Evolutionary conservation across 768 basidiomycete species (phyloP).

Genomic region (Xerocomellus dryophilus): DNA sequence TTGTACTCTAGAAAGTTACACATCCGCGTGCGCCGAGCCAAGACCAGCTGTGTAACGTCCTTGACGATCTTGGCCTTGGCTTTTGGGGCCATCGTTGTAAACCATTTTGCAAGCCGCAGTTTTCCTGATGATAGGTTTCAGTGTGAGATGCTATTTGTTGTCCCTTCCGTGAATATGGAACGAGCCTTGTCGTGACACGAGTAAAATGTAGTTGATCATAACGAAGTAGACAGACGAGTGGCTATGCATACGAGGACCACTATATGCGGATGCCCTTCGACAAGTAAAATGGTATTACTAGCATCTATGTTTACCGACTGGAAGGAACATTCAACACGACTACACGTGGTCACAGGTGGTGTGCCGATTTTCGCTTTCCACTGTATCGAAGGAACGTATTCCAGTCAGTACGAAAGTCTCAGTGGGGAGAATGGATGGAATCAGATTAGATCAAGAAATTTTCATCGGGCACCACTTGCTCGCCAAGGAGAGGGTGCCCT

Average conservation of each 20-base stretch:
- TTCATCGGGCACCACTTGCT: slow-evolving; percentile 52
- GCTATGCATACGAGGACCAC: slow-evolving; percentile 19
- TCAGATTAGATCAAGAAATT: slow-evolving; percentile 94
- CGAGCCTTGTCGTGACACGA: slow-evolving; percentile 88
- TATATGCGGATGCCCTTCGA: neutral
- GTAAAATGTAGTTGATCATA: slow-evolving; percentile 92
- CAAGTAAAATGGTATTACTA: neutral
- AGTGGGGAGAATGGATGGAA: slow-evolving; percentile 11
- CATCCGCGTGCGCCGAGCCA: slow-evolving; percentile 85
- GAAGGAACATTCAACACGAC: neutral
- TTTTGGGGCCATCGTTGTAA: slow-evolving; percentile 77
- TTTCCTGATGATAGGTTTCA: slow-evolving; percentile 56
- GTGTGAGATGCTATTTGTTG: slow-evolving; percentile 7
- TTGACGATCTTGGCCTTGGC: slow-evolving; percentile 88
- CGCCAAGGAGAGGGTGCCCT: slow-evolving; percentile 54
- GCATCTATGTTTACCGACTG: neutral
- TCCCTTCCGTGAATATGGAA: slow-evolving; percentile 13
- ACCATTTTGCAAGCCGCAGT: slow-evolving; percentile 96
- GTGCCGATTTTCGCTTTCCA: neutral
- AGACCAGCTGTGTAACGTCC: slow-evolving; percentile 91
- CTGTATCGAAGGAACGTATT: neutral
- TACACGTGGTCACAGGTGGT: neutral
- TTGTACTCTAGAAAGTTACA: slow-evolving; percentile 98
- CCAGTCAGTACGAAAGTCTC: slow-evolving; percentile 10
- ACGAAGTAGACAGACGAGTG: slow-evolving; percentile 16